phyloP scores from a whole-genome alignment of 2,329 filamentous ascomycete genomes.

The Trichoderma semiorbis region DNA sequence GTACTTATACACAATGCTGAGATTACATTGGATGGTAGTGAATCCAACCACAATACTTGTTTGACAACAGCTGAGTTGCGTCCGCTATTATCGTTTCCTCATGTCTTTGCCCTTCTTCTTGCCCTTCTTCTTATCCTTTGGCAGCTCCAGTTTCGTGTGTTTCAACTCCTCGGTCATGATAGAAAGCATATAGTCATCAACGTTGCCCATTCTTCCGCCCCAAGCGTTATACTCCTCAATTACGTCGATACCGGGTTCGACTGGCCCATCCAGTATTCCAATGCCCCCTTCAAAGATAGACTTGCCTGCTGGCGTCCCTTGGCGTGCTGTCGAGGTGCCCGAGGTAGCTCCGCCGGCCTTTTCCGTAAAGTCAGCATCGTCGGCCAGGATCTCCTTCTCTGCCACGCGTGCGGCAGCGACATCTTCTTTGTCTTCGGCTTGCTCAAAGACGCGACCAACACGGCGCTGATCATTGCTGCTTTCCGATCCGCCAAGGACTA shows the following conservation, averaged over 20 bases:
- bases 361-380: slow-evolving; percentile 81
- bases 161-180: slow-evolving; percentile 63
- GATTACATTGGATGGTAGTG: neutral
- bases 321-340: slow-evolving; percentile 48
- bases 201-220: slow-evolving; percentile 54
- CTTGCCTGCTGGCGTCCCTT: slow-evolving; percentile 48
- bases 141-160: slow-evolving; percentile 58
- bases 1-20: slow-evolving; percentile 15
- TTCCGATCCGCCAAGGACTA: slow-evolving; percentile 68
- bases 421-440: slow-evolving; percentile 90
- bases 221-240: slow-evolving; percentile 56
- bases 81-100: slow-evolving; percentile 41
- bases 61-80: neutral
- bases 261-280: slow-evolving; percentile 29
- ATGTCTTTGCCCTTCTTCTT: slow-evolving; percentile 59
- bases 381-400: slow-evolving; percentile 82
- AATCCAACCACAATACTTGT: neutral
- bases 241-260: slow-evolving; percentile 33
- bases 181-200: slow-evolving; percentile 73
- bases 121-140: slow-evolving; percentile 61
- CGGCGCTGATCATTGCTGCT: slow-evolving; percentile 58
- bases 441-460: slow-evolving; percentile 73
- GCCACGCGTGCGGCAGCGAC: slow-evolving; percentile 82
- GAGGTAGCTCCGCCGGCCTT: slow-evolving; percentile 47
- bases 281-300: slow-evolving; percentile 32